Base-by-base conservation (phyloP, 768 basidiomycete species). In the Auricularia heimuer region DNA sequence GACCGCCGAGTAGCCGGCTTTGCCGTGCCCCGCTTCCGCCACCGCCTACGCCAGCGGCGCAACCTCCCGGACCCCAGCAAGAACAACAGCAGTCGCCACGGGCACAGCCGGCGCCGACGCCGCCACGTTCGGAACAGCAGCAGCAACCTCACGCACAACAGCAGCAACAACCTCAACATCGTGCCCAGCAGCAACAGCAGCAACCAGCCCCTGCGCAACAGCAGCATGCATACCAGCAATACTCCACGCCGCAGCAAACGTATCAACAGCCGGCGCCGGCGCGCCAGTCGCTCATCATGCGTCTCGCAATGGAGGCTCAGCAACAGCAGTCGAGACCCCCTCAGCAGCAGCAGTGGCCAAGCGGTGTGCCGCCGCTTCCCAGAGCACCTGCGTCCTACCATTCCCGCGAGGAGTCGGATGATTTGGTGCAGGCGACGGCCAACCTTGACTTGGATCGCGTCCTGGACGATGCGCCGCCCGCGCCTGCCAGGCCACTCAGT, bases 401-500 rank as follows among this genome's bases (percentile, higher is more conserved):
- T 24, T 14, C 16, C 6, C 56, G 56, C 12, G 24, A 12, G 6
- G 56, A 60, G 33, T 60, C 56, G 56, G 56, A 60, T 10, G 56
- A 60, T 29, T 60, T 60, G 56, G 56, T 35, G 24, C 24, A 24
- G 7, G 56, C 24, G 7, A 35, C 29, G 11, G 54, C 54, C 54
- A 54, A 54, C 29, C 18, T 54, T 10, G 29, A 54, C 34, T 60
- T 60, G 34, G 47, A 35, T 29, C 37, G 24, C 62, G 36, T 51
- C 21, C 14, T 65, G n/a, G 37, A 64, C 63, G 29, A 62, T 35
- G 51, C 51, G 37, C 63, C 37, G 47, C 63, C 56, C 0, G 16
- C 6, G 29, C 42, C 51, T 7, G 34, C 47, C 6, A 11, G 44
- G 45, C 42, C 42, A 45, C 63, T 60, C 6, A n/a, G 16, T 6